Conservation (phyloP, 805 yeast genomes). For the Torulaspora quercuum region DNA sequence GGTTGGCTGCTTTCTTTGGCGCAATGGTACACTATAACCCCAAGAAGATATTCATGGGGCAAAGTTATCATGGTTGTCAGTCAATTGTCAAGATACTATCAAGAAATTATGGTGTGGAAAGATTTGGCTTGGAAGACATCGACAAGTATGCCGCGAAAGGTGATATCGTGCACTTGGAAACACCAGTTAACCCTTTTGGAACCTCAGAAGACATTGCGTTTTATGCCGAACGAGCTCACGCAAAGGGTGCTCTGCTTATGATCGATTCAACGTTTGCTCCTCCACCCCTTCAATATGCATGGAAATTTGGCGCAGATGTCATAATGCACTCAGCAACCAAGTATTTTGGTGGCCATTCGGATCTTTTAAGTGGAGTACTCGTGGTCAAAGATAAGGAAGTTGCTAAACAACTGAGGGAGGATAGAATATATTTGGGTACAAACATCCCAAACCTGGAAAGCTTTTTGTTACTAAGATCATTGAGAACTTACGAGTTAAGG, state of each 20-base stretch:
- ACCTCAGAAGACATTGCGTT: constrained; percentile 55
- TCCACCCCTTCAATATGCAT: constrained; percentile 81
- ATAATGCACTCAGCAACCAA: constrained; percentile 94
- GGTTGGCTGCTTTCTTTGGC: constrained; percentile 78
- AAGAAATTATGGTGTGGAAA: constrained; percentile 56
- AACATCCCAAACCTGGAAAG: constrained; percentile 76
- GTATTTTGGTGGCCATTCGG: constrained; percentile 95
- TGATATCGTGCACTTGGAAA: constrained; percentile 78
- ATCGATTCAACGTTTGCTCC: constrained; percentile 94
- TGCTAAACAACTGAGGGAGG: constrained; percentile 48
- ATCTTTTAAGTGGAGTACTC: constrained; percentile 76
- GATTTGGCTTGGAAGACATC: constrained; percentile 50
- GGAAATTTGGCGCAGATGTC: constrained; percentile 78
- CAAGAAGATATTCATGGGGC: constrained; percentile 66
- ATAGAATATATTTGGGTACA: constrained; percentile 72
- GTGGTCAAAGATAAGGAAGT: constrained; percentile 55
- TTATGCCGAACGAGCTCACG: constrained; percentile 69
- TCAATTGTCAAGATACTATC: constrained; percentile 62
- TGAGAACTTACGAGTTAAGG: constrained; percentile 76
- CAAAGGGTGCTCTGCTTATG: constrained; percentile 65
- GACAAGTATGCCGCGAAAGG: constrained; percentile 48
- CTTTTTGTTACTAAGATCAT: constrained; percentile 68
- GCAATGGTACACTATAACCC: constrained; percentile 70
- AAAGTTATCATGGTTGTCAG: constrained; percentile 83
- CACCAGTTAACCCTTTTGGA: constrained; percentile 87